Evolutionary conservation across 768 basidiomycete species (phyloP), one percentile per base, ranked within the genome.

Genomic region (Leccinum olivaceopallidum): DNA sequence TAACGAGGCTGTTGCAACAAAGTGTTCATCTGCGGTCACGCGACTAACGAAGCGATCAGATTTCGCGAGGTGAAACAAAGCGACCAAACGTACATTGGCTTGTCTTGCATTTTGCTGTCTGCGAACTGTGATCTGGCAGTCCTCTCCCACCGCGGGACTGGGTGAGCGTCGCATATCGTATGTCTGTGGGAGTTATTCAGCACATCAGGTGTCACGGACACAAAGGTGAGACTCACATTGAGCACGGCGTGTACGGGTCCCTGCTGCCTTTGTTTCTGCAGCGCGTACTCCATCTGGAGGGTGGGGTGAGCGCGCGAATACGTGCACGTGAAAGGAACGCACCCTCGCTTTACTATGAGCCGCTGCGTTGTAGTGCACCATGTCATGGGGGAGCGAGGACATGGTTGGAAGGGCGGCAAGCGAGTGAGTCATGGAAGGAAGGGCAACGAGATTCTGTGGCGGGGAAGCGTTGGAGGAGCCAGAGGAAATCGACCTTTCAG

Each of bases 401-500:
- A 74, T 74, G 18, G 65, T 68, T 4, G 73, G 73, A 9, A 74
- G 66, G 2, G 65, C 55, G 26, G 69, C 73, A 56, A 74, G 69
- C 57, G 71, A 73, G 59, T 76, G 73, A 6, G 61, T 71, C 73
- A 74, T 70, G 61, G 74, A 67, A 2, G 73, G 73, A 10, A 75
- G 65, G 30, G 73, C 60, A 12, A 65, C 65, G 56, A 75, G 71
- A 24, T 69, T 66, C 24, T 59, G 60, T 56, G 73, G 73, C 8
- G 71, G 71, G 24, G 74, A 73, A 14, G 73, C 60, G 22, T 65
- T 61, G 60, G 74, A 71, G 7, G 74, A 74, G 53, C 65, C 63
- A 57, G 73, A 74, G 57, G 73, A 74, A 24, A 64, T 71, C 47
- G 72, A 74, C 64, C 72, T 62, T 62, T 75, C 71, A 32, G 73